phyloP scores from a whole-genome alignment of 1,139 yeast genomes.

The Yamadazyma jaroonii region DNA sequence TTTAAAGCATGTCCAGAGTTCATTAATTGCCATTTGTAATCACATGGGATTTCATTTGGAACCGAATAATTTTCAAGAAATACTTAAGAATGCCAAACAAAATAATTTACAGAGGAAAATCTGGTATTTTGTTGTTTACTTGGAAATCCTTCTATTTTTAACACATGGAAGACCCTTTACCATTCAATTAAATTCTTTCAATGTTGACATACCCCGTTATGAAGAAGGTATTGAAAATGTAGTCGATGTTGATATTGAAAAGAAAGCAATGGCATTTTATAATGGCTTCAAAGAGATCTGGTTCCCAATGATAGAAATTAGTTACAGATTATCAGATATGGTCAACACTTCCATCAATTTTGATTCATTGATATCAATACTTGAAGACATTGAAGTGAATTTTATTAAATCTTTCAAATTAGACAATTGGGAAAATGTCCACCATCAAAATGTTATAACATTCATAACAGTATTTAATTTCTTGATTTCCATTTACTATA shows the following conservation, averaged over 20 bases:
- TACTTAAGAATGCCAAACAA: conserved; percentile 21
- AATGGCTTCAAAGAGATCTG: conserved; percentile 17
- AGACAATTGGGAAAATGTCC: not conserved
- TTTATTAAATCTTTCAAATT: conserved; percentile 10
- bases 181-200: conserved; percentile 24
- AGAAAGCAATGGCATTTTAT: conserved; percentile 14
- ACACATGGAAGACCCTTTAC: conserved; percentile 32
- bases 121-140: conserved; percentile 40
- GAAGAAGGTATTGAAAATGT: conserved; percentile 31
- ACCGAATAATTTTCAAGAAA: conserved; percentile 2
- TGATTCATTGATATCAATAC: conserved; percentile 16
- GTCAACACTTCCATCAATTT: conserved; percentile 17
- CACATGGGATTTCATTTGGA: conserved; percentile 7
- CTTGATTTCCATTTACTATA: conserved; percentile 3
- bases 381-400: conserved; percentile 18
- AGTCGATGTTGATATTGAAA: conserved; percentile 25
- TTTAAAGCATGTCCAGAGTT: not conserved
- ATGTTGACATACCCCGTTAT: conserved; percentile 28
- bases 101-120: conserved; percentile 48
- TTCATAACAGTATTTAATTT: conserved; percentile 3
- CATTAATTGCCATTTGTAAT: not conserved
- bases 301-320: conserved; percentile 18
- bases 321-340: conserved; percentile 18
- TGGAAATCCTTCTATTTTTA: conserved; percentile 33
- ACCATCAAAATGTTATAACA: not conserved